phyloP scores from a whole-genome alignment of 2,329 filamentous ascomycete species.

The Magnaporthiopsis incrustans region DNA sequence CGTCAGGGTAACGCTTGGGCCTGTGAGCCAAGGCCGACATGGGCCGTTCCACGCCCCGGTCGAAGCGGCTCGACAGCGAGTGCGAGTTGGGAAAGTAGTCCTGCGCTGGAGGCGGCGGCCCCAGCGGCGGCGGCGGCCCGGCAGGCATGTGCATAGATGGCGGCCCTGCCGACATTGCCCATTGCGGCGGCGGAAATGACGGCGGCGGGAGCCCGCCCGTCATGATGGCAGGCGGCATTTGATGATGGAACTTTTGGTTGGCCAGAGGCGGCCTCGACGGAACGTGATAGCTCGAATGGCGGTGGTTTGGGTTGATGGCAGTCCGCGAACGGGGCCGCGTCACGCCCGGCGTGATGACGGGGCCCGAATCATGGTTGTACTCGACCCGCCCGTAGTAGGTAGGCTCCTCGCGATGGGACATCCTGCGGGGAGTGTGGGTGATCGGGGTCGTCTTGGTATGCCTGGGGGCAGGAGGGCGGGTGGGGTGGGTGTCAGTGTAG shows the following conservation, averaged over 20 bases:
- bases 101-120: conserved; percentile 1
- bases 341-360: conserved; percentile 18
- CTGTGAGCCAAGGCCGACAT: conserved; percentile 31
- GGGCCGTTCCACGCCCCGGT: conserved; percentile 18
- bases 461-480: conserved; percentile 23
- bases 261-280: conserved; percentile 27
- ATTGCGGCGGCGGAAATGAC: conserved; percentile 20
- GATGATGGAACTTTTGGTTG: conserved; percentile 25
- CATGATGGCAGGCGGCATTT: conserved; percentile 19
- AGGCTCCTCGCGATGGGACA: conserved; percentile 24
- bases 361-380: conserved; percentile 20
- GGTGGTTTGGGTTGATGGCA: conserved; percentile 11
- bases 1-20: conserved; percentile 27
- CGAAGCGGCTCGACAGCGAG: not conserved
- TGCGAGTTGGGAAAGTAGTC: conserved; percentile 17
- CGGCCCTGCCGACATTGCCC: conserved; percentile 7
- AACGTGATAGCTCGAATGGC: conserved; percentile 30
- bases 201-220: conserved; percentile 17
- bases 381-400: conserved; percentile 26
- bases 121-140: conserved; percentile 8
- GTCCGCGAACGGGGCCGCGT: conserved; percentile 33
- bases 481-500: conserved; percentile 11
- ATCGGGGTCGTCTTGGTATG: conserved; percentile 28
- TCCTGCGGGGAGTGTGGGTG: conserved; percentile 20
- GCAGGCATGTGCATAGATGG: conserved; percentile 4